Conservation (phyloP, 768 basidiomycete species). For the Harrya chromipes region DNA sequence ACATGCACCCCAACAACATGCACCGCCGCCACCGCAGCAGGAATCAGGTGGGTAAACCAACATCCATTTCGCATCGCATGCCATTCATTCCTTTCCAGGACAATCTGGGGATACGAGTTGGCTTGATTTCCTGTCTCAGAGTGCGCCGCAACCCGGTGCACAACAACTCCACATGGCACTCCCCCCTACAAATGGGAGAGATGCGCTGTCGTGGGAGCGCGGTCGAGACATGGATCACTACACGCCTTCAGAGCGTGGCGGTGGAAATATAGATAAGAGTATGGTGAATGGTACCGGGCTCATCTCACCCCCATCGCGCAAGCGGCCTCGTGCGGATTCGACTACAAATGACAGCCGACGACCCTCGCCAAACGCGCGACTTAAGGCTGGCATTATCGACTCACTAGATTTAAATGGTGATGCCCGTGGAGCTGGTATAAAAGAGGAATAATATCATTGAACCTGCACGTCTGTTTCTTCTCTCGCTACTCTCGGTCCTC, state of each 20-base stretch:
- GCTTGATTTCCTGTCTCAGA: constrained; percentile 34
- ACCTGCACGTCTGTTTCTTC: not conserved
- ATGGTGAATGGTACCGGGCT: constrained; percentile 16
- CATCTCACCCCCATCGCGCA: constrained; percentile 25
- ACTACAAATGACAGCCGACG: constrained; percentile 16
- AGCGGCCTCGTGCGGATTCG: constrained; percentile 28
- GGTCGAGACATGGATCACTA: constrained; percentile 31
- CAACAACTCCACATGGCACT: constrained; percentile 31
- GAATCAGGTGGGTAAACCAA: constrained; percentile 19
- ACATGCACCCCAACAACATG: constrained; percentile 26
- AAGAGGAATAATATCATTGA: constrained; percentile 24
- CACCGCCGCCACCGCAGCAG: constrained; percentile 20
- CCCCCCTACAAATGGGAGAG: constrained; percentile 24
- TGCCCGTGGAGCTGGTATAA: constrained; percentile 18
- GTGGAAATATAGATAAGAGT: constrained; percentile 18
- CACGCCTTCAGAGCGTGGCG: constrained; percentile 26
- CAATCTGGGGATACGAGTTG: constrained; percentile 31
- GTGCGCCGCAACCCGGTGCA: constrained; percentile 20
- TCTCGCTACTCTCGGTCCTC: not conserved
- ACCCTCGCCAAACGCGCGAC: constrained; percentile 18
- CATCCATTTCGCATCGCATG: not conserved
- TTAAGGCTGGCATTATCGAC: constrained; percentile 15
- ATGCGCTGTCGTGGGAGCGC: constrained; percentile 30
- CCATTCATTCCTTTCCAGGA: constrained; percentile 13
- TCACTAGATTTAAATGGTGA: constrained; percentile 15